These are phyloP conservation scores for Zanthoxylum bungeanum DNA, from an alignment of 345 rosid genomes.

Conservation along the genomic window DNA sequence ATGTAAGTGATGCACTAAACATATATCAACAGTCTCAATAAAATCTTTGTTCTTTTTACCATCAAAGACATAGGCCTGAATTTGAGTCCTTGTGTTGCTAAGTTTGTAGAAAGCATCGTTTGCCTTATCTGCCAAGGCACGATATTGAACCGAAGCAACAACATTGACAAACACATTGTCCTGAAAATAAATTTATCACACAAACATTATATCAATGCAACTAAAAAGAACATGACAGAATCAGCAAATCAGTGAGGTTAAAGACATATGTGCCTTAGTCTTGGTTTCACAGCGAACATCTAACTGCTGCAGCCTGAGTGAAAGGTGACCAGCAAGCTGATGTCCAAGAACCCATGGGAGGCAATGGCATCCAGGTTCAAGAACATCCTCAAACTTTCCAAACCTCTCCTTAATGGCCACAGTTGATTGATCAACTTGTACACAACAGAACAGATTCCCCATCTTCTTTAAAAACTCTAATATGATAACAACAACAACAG, in stretches of 20 bases:
- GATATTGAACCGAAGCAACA: constrained; percentile 28
- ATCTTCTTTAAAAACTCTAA: constrained; percentile 31
- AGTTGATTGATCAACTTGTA: constrained; percentile 58
- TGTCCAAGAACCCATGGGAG: constrained; percentile 59
- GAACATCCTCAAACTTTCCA: constrained; percentile 59
- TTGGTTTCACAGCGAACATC: constrained; percentile 72
- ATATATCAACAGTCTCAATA: not conserved
- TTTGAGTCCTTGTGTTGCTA: constrained; percentile 25
- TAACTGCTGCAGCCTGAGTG: constrained; percentile 54
- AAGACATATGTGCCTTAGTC: no score
- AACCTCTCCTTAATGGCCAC: constrained; percentile 54
- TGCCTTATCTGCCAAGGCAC: constrained; percentile 25
- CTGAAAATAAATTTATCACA: no score
- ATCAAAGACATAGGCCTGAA: constrained; percentile 29
- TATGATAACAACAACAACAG: not conserved
- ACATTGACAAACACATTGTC: constrained; percentile 28
- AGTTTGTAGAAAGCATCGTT: constrained; percentile 26
- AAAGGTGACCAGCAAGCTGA: constrained; percentile 51
- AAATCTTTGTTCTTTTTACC: not conserved
- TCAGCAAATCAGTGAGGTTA: no score
- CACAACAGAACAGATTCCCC: constrained; percentile 52
- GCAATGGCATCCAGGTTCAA: constrained; percentile 67
- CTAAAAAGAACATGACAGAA: not conserved
- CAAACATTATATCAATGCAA: no score
- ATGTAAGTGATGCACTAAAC: not conserved